Percentiles rank a stretch among this genome's conserved stretches.
These are phyloP conservation scores for Beta lomatogona DNA, from an alignment of 179 eudicot genomes.

Conservation along the genomic window DNA sequence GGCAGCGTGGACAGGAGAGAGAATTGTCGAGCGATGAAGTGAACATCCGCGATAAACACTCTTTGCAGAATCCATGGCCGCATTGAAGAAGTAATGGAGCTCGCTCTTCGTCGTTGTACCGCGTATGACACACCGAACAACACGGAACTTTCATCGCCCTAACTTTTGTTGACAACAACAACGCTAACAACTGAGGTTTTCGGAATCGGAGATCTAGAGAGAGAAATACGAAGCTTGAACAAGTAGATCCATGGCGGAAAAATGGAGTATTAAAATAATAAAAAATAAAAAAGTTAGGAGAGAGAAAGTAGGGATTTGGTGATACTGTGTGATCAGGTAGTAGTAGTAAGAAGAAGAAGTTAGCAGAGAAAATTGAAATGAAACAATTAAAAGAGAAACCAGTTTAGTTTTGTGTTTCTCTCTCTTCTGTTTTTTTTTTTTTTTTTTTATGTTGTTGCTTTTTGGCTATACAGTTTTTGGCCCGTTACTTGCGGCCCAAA, in stretches of 20 bases:
- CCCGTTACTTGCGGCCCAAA: conserved; percentile 12
- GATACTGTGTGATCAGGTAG: conserved; percentile 15
- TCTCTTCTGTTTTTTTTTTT: not conserved
- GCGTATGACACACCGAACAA: conserved; percentile 83
- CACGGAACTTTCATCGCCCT: conserved; percentile 83
- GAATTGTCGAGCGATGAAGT: conserved; percentile 58
- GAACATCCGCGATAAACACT: conserved; percentile 80
- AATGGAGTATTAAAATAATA: not conserved
- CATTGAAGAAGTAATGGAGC: conserved; percentile 84
- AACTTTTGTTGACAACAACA: too few species aligned
- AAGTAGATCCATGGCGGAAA: conserved; percentile 38
- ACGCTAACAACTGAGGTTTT: too few species aligned
- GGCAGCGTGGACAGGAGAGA: conserved; percentile 90
- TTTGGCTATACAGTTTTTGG: not conserved
- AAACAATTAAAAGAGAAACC: not conserved
- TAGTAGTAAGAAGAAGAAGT: not conserved
- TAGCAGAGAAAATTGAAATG: not conserved
- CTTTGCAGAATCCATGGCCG: conserved; percentile 96
- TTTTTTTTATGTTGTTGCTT: not conserved
- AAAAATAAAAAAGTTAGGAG: not conserved
- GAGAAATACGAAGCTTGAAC: conserved; percentile 1
- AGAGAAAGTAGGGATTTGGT: conserved; percentile 37
- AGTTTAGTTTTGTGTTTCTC: not conserved
- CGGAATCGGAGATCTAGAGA: conserved; percentile 16
- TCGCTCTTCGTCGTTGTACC: conserved; percentile 77